A percentile compares a stretch with the other conserved stretches of the same genome.
Conservation (phyloP, 2,329 filamentous ascomycete genomes). For the Hysterium pulicare region DNA sequence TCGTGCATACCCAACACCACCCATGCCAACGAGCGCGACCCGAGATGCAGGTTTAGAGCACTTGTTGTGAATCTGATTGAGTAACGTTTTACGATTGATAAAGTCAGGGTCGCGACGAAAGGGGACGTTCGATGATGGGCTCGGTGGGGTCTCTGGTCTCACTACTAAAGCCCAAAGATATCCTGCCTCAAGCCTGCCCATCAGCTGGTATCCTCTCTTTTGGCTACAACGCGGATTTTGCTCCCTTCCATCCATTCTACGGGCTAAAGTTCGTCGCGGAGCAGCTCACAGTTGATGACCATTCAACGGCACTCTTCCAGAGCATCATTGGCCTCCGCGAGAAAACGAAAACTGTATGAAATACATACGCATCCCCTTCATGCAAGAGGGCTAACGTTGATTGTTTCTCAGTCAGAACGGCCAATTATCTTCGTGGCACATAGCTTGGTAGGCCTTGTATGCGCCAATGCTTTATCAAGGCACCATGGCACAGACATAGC, state of each 20-base stretch:
- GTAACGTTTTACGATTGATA: conserved; percentile 18
- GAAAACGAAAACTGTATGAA: conserved; percentile 9
- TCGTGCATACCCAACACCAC: conserved; percentile 21
- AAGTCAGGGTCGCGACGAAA: conserved; percentile 27
- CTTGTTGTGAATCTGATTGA: conserved; percentile 24
- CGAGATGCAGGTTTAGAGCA: conserved; percentile 27
- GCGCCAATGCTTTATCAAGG: conserved; percentile 10
- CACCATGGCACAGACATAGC: conserved; percentile 6
- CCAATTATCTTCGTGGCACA: conserved; percentile 13
- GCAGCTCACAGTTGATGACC: conserved; percentile 11
- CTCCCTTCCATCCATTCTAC: conserved; percentile 6
- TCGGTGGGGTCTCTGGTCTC: conserved; percentile 15
- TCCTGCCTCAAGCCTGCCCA: conserved; percentile 10
- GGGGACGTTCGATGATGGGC: conserved; percentile 21
- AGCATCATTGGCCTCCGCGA: conserved; percentile 7
- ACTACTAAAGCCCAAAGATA: conserved; percentile 9
- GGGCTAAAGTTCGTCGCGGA: conserved; percentile 4
- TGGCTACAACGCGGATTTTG: conserved; percentile 12
- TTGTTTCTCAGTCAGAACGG: conserved; percentile 3
- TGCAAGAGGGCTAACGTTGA: background rate
- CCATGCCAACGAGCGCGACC: conserved; percentile 29
- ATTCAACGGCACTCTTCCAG: conserved; percentile 9
- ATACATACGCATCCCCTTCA: background rate
- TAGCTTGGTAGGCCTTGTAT: conserved; percentile 13
- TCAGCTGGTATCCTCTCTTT: conserved; percentile 14